A percentile compares a stretch with the other conserved stretches of the same genome.
Conservation (phyloP, 768 basidiomycete species). For the Scleroderma citrinum region DNA sequence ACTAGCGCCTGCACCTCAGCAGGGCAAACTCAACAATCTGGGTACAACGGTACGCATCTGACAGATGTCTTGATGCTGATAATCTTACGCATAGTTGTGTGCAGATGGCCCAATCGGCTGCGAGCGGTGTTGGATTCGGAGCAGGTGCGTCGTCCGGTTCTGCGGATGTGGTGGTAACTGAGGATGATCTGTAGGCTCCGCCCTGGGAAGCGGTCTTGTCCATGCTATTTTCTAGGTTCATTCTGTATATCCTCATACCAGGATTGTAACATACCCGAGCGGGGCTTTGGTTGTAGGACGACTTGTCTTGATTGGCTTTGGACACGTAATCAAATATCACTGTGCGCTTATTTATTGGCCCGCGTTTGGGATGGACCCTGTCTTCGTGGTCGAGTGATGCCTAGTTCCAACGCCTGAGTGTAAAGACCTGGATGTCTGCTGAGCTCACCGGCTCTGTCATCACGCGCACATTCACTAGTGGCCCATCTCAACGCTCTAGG, state of each 20-base stretch:
- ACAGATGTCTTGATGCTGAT: neutral
- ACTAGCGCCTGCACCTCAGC: slow-evolving; percentile 23
- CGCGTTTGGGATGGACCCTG: too few relatives aligned
- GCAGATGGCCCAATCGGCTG: slow-evolving; percentile 29
- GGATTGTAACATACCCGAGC: too few relatives aligned
- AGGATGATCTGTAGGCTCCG: slow-evolving; percentile 31
- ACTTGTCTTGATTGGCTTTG: too few relatives aligned
- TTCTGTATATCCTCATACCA: neutral
- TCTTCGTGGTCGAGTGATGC: too few relatives aligned
- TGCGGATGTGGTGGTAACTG: neutral
- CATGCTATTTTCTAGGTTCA: slow-evolving; percentile 40
- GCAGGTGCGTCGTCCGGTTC: slow-evolving; percentile 27
- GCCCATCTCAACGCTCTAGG: slow-evolving; percentile 16
- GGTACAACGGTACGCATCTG: slow-evolving; percentile 31
- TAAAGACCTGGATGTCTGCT: too few relatives aligned
- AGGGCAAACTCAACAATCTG: slow-evolving; percentile 32
- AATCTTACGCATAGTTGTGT: neutral
- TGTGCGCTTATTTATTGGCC: too few relatives aligned
- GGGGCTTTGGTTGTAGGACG: too few relatives aligned
- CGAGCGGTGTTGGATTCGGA: slow-evolving; percentile 44
- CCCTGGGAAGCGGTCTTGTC: slow-evolving; percentile 39
- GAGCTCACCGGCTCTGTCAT: slow-evolving; percentile 16
- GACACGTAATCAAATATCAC: too few relatives aligned
- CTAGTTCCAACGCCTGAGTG: too few relatives aligned
- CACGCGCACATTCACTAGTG: slow-evolving; percentile 15